phyloP scores from a whole-genome alignment of 257 asterid species.

The Jaltomata sinuosa region DNA sequence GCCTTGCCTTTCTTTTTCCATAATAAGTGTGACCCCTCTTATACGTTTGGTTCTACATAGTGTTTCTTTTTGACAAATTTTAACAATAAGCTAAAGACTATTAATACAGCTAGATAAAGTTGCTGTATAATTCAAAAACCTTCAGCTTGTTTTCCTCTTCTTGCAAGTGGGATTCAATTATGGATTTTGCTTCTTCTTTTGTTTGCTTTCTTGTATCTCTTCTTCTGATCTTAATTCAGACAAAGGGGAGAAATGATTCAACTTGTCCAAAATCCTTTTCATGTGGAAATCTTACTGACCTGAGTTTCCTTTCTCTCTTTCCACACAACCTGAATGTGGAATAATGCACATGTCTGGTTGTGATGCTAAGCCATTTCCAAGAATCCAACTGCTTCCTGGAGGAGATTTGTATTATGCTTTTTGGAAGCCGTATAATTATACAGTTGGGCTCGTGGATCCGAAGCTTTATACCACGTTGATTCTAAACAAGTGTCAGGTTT shows the following conservation, averaged over 20 bases:
- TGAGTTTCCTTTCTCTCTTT: background rate
- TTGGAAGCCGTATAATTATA: rapidly evolving
- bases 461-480: background rate
- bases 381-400: background rate
- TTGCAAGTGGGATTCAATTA: too few relatives aligned
- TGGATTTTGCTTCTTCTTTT: background rate
- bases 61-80: background rate
- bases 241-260: background rate
- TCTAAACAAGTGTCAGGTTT: background rate
- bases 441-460: rapidly evolving
- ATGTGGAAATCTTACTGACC: background rate
- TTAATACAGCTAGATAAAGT: background rate
- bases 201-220: background rate
- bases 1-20: background rate
- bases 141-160: background rate
- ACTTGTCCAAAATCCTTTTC: background rate
- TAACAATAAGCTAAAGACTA: background rate
- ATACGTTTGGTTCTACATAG: background rate
- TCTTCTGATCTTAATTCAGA: background rate
- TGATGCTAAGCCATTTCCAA: background rate
- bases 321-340: background rate
- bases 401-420: background rate
- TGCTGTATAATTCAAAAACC: background rate
- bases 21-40: background rate
- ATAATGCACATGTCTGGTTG: background rate